A percentile compares a stretch with the other conserved stretches of the same genome.
phyloP scores from a whole-genome alignment of 148 eudicot genomes.

The Cornus kousa region DNA sequence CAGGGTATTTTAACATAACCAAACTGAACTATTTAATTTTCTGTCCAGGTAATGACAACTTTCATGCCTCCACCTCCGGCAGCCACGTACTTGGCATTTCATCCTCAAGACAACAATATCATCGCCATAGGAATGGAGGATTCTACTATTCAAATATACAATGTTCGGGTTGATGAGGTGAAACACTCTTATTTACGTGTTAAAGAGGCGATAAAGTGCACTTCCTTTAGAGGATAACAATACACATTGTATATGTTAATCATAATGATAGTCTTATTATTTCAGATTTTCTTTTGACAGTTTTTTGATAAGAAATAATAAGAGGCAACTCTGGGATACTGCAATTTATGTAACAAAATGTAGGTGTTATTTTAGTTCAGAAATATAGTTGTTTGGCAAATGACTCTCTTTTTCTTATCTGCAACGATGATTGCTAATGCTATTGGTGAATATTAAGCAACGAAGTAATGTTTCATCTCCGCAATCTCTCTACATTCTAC shows the following conservation, averaged over 20 bases:
- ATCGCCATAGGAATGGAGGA: constrained; percentile 67
- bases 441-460: constrained; percentile 1
- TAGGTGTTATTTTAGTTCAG: not conserved
- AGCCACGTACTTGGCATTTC: constrained; percentile 57
- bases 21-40: constrained; percentile 8
- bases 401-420: not conserved
- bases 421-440: not conserved
- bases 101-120: constrained; percentile 60
- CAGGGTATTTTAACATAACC: not conserved
- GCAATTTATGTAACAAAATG: not conserved
- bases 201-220: not conserved
- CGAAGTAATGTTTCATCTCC: not conserved
- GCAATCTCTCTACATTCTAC: not conserved
- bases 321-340: not conserved
- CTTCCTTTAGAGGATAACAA: not conserved
- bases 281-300: not conserved
- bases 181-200: constrained; percentile 6
- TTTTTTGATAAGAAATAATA: not conserved
- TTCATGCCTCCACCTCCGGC: constrained; percentile 68
- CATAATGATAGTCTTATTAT: not conserved
- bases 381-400: not conserved
- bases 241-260: not conserved
- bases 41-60: constrained; percentile 58
- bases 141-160: constrained; percentile 53
- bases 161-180: constrained; percentile 63